These are phyloP conservation scores for Vaccinium corymbosum DNA, from an alignment of 148 eudicot genomes.

Conservation along the genomic window DNA sequence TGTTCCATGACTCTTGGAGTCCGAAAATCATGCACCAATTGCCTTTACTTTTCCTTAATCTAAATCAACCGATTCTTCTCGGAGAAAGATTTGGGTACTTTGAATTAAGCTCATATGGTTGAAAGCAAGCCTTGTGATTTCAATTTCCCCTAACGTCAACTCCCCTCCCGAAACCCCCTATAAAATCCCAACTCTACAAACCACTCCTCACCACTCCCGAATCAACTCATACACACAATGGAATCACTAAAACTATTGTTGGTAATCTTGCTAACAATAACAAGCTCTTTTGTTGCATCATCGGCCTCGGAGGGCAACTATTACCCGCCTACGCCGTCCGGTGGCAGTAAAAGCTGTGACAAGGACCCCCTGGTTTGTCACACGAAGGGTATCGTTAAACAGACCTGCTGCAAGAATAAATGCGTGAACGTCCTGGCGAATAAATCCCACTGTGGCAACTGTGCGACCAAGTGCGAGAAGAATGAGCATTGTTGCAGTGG, in stretches of 20 bases:
- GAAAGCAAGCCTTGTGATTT: constrained; percentile 11
- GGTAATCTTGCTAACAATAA: neutral
- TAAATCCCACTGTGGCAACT: neutral
- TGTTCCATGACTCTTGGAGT: neutral
- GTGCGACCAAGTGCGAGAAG: neutral
- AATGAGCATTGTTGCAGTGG: neutral
- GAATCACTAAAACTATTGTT: too few relatives aligned
- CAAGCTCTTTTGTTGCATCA: neutral
- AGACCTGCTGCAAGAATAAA: neutral
- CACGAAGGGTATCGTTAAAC: neutral
- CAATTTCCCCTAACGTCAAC: neutral
- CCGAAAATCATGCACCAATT: neutral
- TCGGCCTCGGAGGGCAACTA: neutral
- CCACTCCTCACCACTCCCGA: too few relatives aligned
- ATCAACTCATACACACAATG: too few relatives aligned
- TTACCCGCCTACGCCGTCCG: neutral
- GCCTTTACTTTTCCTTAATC: neutral
- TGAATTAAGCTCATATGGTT: constrained; percentile 4
- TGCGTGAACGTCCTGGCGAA: neutral
- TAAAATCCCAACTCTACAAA: too few relatives aligned
- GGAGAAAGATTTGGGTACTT: neutral
- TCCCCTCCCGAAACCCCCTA: too few relatives aligned
- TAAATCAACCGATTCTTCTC: neutral
- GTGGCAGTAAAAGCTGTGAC: neutral
- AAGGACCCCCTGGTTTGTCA: neutral